A percentile compares a stretch with the other conserved stretches of the same genome.
Conservation (phyloP, 768 basidiomycete genomes). For the Panaeolus papilionaceus region DNA sequence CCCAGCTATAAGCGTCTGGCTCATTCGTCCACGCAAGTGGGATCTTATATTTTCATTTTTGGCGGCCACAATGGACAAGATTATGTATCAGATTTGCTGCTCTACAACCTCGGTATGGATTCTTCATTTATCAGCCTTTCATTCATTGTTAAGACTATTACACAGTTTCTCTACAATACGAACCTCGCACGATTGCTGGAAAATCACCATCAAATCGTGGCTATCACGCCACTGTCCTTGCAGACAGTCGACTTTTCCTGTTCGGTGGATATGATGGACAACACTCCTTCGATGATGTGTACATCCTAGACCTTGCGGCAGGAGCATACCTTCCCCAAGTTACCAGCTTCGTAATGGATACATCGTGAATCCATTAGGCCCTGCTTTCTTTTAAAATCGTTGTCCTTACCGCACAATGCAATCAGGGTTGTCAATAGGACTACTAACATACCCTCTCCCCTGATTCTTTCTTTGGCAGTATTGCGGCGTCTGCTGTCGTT, state of each 20-base stretch:
- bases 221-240: constrained; percentile 83
- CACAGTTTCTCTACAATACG: constrained; percentile 85
- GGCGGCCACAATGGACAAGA: constrained; percentile 87
- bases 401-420: neutral
- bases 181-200: constrained; percentile 71
- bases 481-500: neutral
- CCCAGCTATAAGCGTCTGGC: constrained; percentile 67
- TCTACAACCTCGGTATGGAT: constrained; percentile 84
- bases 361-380: neutral
- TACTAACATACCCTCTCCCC: neutral
- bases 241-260: constrained; percentile 85
- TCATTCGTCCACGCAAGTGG: constrained; percentile 89
- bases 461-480: neutral
- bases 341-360: constrained; percentile 69
- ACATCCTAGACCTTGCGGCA: constrained; percentile 85
- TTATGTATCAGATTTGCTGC: constrained; percentile 76
- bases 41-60: constrained; percentile 88
- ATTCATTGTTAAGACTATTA: constrained; percentile 13
- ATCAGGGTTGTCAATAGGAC: neutral
- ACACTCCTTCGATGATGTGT: constrained; percentile 84
- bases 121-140: neutral
- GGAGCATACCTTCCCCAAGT: constrained; percentile 92
- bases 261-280: constrained; percentile 91
- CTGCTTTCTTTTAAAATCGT: neutral
- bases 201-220: constrained; percentile 76